Evolutionary conservation across 2,329 filamentous ascomycete genomes (phyloP).

Genomic region (Verticillium albo-atrum): DNA sequence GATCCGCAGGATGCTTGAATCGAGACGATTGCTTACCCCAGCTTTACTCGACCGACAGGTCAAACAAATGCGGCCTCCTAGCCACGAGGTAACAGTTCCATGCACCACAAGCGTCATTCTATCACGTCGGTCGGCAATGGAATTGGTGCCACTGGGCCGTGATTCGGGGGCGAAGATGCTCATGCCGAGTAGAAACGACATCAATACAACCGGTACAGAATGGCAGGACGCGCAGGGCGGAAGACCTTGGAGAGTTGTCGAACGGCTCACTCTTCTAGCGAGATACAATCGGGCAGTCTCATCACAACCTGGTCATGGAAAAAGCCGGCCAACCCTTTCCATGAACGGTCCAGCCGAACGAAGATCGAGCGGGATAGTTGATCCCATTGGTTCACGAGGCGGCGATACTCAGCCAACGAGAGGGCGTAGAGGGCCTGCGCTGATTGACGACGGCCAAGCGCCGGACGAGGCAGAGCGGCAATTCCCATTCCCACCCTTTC

Average conservation of each 20-base stretch:
- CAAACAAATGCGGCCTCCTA: neutral
- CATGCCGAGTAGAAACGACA: too few relatives aligned
- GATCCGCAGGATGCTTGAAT: neutral
- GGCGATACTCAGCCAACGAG: conserved; percentile 5
- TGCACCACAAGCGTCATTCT: too few relatives aligned
- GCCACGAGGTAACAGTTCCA: neutral
- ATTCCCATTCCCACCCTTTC: neutral
- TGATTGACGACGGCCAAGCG: neutral
- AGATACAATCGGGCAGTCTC: too few relatives aligned
- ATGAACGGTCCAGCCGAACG: conserved; percentile 7
- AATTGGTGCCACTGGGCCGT: too few relatives aligned
- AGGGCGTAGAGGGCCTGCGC: neutral
- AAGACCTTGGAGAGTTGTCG: too few relatives aligned
- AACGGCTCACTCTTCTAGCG: too few relatives aligned
- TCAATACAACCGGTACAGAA: too few relatives aligned
- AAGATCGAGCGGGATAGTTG: conserved; percentile 1
- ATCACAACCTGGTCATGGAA: neutral
- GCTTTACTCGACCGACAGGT: conserved; percentile 4
- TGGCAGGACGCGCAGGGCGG: too few relatives aligned
- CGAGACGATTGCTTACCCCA: conserved; percentile 8
- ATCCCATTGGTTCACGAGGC: conserved; percentile 7
- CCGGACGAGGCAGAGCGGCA: neutral
- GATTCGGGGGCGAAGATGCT: too few relatives aligned
- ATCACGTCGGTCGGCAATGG: neutral
- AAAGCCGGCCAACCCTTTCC: conserved; percentile 1